Percentiles rank a stretch among this genome's conserved stretches.
phyloP scores from a whole-genome alignment of 1,284 basidiomycete species.

The Tylopilus orsonianus region DNA sequence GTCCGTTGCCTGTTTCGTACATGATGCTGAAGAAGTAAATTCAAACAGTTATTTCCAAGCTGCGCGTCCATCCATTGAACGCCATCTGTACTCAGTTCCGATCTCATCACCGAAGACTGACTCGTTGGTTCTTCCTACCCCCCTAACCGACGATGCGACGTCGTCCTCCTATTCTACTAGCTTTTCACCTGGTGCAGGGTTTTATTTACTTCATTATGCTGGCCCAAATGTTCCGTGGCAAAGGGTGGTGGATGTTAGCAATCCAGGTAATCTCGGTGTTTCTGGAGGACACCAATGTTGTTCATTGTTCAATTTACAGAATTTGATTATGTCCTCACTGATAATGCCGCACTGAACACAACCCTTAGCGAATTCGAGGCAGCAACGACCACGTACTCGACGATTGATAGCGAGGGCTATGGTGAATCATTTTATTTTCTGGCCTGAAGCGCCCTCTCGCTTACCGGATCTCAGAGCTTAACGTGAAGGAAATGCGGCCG shows the following conservation, averaged over 20 bases:
- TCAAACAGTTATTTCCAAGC: conserved; percentile 80
- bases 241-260: conserved; percentile 66
- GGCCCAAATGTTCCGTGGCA: conserved; percentile 91
- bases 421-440: conserved; percentile 50
- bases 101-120: conserved; percentile 48
- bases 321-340: conserved; percentile 65
- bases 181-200: conserved; percentile 85
- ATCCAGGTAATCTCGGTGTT: conserved; percentile 48
- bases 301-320: conserved; percentile 37
- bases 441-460: conserved; percentile 15
- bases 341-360: conserved; percentile 72
- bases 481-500: conserved; percentile 87
- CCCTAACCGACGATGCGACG: conserved; percentile 66
- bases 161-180: conserved; percentile 64
- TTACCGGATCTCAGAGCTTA: conserved; percentile 58
- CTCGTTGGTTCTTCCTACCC: conserved; percentile 41
- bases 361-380: conserved; percentile 73
- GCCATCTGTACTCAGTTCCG: conserved; percentile 79
- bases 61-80: conserved; percentile 80
- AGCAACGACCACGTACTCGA: conserved; percentile 68
- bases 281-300: neutral
- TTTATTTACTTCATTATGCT: conserved; percentile 78
- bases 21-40: conserved; percentile 20
- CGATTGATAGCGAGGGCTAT: conserved; percentile 77
- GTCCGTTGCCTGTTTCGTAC: conserved; percentile 21